Evolutionary conservation across 2,329 filamentous ascomycete genomes (phyloP).

Genomic region (Triangularia verruculosa): DNA sequence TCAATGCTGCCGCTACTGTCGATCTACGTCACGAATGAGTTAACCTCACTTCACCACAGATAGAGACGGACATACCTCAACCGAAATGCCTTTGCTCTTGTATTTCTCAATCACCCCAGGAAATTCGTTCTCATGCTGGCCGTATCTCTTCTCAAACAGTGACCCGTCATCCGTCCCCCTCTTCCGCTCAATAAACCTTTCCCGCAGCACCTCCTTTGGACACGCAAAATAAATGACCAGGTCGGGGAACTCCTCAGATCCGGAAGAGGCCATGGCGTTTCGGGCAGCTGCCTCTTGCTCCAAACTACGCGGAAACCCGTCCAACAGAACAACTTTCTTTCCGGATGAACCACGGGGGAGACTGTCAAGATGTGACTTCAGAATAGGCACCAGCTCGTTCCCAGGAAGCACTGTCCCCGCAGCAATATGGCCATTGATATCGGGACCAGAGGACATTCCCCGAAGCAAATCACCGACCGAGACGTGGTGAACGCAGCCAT

Average conservation of each 20-base stretch:
- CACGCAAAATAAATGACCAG: background rate
- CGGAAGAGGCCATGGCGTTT: background rate
- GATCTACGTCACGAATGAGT: no score
- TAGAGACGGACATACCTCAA: background rate
- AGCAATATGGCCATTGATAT: background rate
- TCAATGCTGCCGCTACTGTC: no score
- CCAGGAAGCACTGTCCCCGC: background rate
- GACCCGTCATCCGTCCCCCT: background rate
- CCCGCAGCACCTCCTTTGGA: conserved; percentile 1
- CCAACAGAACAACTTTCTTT: conserved; percentile 2
- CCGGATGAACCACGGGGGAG: background rate
- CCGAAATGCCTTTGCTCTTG: background rate
- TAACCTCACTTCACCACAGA: no score
- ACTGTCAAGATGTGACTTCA: background rate
- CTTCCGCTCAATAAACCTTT: background rate
- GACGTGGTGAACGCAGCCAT: conserved; percentile 8
- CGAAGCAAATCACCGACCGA: conserved; percentile 19
- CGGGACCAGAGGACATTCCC: background rate
- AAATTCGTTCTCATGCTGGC: conserved; percentile 2
- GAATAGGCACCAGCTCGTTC: background rate
- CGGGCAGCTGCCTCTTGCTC: conserved; percentile 1
- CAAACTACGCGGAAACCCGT: conserved; percentile 14
- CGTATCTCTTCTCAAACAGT: conserved; percentile 4
- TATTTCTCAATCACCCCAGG: background rate
- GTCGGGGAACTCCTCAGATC: background rate